Evolutionary conservation across 805 yeast genomes (phyloP), one percentile per base, ranked within the genome.

Genomic region (Cyberlindnera galapagoensis): DNA sequence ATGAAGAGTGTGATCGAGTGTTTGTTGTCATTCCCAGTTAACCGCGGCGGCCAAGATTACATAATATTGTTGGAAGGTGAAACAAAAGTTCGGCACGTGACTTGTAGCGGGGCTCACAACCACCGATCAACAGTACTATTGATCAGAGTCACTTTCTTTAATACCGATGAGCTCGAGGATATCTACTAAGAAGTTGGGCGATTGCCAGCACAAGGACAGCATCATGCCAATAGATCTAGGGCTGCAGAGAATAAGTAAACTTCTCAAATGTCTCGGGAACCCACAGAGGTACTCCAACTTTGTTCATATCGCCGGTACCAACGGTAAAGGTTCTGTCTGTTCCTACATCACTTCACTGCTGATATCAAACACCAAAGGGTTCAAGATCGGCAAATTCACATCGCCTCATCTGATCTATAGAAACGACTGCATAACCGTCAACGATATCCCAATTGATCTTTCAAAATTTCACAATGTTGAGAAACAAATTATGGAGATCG

Each of bases 261-360:
- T 81, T 4, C 60, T 80, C 9, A 30, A 43, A 5, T 48, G 54
- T 15, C 59, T 87, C 14, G 86, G 85, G 0, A 71, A 76, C 45
- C 97, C 95, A 0, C 92, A 85, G 24, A 46, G 54, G 11, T 45
- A 60, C 5, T 74, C 75, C 49, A 71, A 73, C 39, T 76, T 86
- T 1, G 62, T 92, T n/a, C 98, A 92, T 51, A 70, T 92, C 4
- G 96, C 96, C 0, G 98, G 98, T 0, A 90, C 98, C 7, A 90
- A 90, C 52, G 98, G 98, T 1, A 90, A 90, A 51, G 98, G 98
- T 0, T 87, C 97, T 0, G 83, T 88, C 0, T 76, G 94, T 37
- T 78, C 96, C 0, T 88, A 87, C 52, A 37, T 92, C 7, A 67
- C 86, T 4, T 74, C 86, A 12, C 64, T 80, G 3, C 56, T 88